These are phyloP conservation scores for Dissophora globulifera DNA, from an alignment of 192 early-diverging fungal species.

Conservation along the genomic window DNA sequence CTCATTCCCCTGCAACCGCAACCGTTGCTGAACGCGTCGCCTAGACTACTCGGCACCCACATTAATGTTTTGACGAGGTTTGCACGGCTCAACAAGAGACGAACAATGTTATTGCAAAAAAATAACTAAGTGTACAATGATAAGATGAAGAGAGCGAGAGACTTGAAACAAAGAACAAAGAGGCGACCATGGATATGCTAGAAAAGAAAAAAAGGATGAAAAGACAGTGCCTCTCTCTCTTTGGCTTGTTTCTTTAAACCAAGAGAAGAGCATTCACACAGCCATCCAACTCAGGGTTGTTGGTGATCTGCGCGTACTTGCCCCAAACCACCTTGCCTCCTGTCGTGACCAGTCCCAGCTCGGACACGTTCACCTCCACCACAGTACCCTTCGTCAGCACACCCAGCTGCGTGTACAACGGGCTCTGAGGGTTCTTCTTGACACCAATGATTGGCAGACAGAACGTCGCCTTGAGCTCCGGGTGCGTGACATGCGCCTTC, in stretches of 20 bases:
- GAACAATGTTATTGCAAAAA: too few relatives aligned
- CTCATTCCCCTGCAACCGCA: not conserved
- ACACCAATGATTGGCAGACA: conserved; percentile 96
- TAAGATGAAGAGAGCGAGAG: conserved; percentile 10
- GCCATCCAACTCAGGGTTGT: conserved; percentile 99
- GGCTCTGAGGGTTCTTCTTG: conserved; percentile 98
- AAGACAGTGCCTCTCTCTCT: not conserved
- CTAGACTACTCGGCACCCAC: not conserved
- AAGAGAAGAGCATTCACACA: conserved; percentile 94
- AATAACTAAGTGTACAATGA: conserved; percentile 34
- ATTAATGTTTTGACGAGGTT: not conserved
- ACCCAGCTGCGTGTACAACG: conserved; percentile 95
- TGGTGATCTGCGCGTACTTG: conserved; percentile 94
- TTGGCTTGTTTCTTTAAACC: conserved; percentile 66
- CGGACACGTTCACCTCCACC: conserved; percentile 93
- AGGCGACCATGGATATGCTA: conserved; percentile 6
- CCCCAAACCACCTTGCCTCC: conserved; percentile 99
- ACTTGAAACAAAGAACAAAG: not conserved
- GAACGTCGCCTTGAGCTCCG: conserved; percentile 97
- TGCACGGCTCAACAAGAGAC: not conserved
- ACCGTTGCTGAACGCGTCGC: not conserved
- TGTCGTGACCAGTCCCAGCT: conserved; percentile 96
- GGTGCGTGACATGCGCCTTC: conserved; percentile 99
- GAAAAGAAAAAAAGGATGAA: not conserved
- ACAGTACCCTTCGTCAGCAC: conserved; percentile 99